A percentile compares a stretch with the other conserved stretches of the same genome.
Evolutionary conservation across 2,329 filamentous ascomycete genomes (phyloP).

Genomic region (Apiospora marii): DNA sequence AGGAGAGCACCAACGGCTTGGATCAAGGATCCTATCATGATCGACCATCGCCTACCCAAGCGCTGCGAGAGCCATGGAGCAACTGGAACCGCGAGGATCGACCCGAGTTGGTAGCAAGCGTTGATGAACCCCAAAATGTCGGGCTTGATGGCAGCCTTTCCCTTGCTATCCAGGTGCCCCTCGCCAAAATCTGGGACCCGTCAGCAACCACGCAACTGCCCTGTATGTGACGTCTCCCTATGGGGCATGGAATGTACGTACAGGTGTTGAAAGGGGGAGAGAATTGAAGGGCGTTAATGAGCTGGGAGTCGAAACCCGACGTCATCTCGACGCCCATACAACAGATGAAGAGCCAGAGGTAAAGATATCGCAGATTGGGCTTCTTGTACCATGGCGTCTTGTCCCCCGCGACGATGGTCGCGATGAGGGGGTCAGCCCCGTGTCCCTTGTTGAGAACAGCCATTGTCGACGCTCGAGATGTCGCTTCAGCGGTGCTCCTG

Average conservation of each 20-base stretch:
- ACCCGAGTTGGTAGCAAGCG: constrained; percentile 67
- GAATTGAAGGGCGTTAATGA: constrained; percentile 55
- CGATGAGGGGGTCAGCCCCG: constrained; percentile 46
- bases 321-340: constrained; percentile 68
- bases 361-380: constrained; percentile 63
- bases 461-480: constrained; percentile 11
- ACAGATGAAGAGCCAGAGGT: constrained; percentile 65
- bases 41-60: constrained; percentile 64
- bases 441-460: constrained; percentile 23
- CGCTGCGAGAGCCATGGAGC: constrained; percentile 63
- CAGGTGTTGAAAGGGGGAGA: constrained; percentile 46
- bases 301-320: constrained; percentile 54
- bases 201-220: constrained; percentile 33
- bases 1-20: constrained; percentile 63
- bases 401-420: constrained; percentile 48
- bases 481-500: neutral
- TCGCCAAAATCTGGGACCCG: constrained; percentile 51
- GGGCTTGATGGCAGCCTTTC: constrained; percentile 42
- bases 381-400: constrained; percentile 63
- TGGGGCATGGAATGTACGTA: constrained; percentile 34
- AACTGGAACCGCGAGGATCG: constrained; percentile 64
- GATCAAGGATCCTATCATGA: constrained; percentile 60
- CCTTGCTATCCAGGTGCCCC: constrained; percentile 9
- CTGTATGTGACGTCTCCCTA: constrained; percentile 5
- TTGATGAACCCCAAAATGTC: constrained; percentile 61